Conservation (phyloP, 2,329 filamentous ascomycete species). For the Aspergillus tubingensis region DNA sequence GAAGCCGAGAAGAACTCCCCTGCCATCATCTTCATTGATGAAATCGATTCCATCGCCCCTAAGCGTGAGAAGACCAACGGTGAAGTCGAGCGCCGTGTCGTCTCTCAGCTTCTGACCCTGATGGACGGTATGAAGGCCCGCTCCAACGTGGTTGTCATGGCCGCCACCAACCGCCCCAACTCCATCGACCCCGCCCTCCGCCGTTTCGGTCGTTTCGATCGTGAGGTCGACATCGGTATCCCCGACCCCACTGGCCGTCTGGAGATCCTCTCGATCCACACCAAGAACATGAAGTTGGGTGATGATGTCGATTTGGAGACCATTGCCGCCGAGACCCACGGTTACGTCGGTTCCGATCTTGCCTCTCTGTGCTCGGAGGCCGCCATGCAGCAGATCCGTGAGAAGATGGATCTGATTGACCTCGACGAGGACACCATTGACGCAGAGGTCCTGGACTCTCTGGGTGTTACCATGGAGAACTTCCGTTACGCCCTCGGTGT, state of each 20-base stretch:
- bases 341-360: conserved; percentile 98
- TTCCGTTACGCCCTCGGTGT: conserved; percentile 98
- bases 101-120: conserved; percentile 92
- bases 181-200: conserved; percentile 97
- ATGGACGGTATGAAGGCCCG: conserved; percentile 99
- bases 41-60: conserved; percentile 98
- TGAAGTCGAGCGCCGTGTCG: conserved; percentile 96
- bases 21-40: conserved; percentile 99
- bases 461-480: conserved; percentile 99
- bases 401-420: conserved; percentile 99
- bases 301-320: conserved; percentile 97
- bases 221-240: conserved; percentile 97
- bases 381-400: conserved; percentile 99
- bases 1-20: conserved; percentile 99
- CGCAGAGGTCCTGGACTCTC: conserved; percentile 94
- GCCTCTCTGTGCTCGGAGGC: conserved; percentile 98
- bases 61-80: conserved; percentile 99
- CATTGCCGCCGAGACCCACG: conserved; percentile 96
- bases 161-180: conserved; percentile 97
- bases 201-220: conserved; percentile 98
- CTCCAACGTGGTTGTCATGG: conserved; percentile 98
- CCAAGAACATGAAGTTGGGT: conserved; percentile 99
- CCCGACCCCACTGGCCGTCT: conserved; percentile 97
- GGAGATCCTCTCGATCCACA: conserved; percentile 98
- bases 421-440: conserved; percentile 99